phyloP scores from a whole-genome alignment of 495 filamentous ascomycete species.

The Mytilinidion resinicola region DNA sequence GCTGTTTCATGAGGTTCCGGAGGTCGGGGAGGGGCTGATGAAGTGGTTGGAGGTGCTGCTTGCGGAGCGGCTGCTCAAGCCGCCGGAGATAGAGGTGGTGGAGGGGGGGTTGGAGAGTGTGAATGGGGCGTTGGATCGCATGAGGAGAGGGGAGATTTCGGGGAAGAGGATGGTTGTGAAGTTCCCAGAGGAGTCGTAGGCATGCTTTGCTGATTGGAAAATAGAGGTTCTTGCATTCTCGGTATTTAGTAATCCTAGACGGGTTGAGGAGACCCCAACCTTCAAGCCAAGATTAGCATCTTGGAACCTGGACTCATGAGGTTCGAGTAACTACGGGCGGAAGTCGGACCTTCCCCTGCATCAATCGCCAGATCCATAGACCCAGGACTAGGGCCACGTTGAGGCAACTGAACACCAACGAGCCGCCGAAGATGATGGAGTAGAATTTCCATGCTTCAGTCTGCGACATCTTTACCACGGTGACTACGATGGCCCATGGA shows the following conservation, averaged over 20 bases:
- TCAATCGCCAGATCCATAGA: slow-evolving; percentile 53
- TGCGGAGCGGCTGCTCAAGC: slow-evolving; percentile 39
- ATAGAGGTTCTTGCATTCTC: too few species aligned
- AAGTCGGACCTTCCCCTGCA: slow-evolving; percentile 10
- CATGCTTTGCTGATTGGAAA: too few species aligned
- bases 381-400: slow-evolving; percentile 46
- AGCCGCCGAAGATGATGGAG: slow-evolving; percentile 62
- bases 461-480: slow-evolving; percentile 36
- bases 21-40: slow-evolving; percentile 51
- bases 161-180: slow-evolving; percentile 15
- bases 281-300: too few species aligned
- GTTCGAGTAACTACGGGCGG: background rate
- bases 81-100: slow-evolving; percentile 54
- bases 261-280: too few species aligned
- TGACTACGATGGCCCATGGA: slow-evolving; percentile 53
- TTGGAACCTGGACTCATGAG: background rate
- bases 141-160: slow-evolving; percentile 46
- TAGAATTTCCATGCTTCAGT: slow-evolving; percentile 63
- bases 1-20: slow-evolving; percentile 55
- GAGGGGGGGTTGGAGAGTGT: slow-evolving; percentile 55
- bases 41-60: slow-evolving; percentile 57
- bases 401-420: slow-evolving; percentile 59
- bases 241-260: too few species aligned
- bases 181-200: background rate
- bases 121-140: slow-evolving; percentile 54